These are phyloP conservation scores for Aplosporella prunicola DNA, from an alignment of 2,329 filamentous ascomycete species.

Conservation along the genomic window DNA sequence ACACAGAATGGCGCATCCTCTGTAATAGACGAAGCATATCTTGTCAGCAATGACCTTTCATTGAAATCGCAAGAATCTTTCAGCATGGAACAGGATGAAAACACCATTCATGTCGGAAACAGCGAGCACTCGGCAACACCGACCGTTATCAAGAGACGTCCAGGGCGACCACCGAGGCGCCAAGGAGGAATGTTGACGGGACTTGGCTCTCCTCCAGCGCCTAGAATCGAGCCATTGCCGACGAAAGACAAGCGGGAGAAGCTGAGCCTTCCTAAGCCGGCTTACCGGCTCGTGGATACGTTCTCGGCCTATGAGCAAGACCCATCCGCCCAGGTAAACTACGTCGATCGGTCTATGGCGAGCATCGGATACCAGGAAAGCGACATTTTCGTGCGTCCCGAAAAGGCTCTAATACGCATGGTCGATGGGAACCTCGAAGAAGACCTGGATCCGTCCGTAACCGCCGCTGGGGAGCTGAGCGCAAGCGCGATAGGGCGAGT, in stretches of 20 bases:
- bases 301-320: conserved; percentile 76
- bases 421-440: conserved; percentile 54
- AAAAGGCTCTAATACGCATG: conserved; percentile 57
- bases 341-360: conserved; percentile 93
- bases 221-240: conserved; percentile 62
- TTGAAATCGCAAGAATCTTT: conserved; percentile 5
- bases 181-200: conserved; percentile 51
- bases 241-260: conserved; percentile 74
- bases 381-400: conserved; percentile 73
- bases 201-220: conserved; percentile 50
- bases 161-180: conserved; percentile 56
- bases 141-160: conserved; percentile 43
- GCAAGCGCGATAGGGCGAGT: conserved; percentile 59
- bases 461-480: conserved; percentile 42
- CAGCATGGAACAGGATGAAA: conserved; percentile 12
- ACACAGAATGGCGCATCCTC: conserved; percentile 26
- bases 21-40: conserved; percentile 25
- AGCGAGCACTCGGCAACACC: conserved; percentile 28
- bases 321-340: conserved; percentile 73
- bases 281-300: conserved; percentile 68
- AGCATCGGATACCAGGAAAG: conserved; percentile 94
- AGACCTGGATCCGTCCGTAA: conserved; percentile 48
- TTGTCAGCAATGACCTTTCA: too few relatives aligned
- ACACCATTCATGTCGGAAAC: conserved; percentile 15
- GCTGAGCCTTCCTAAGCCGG: conserved; percentile 66